These are phyloP conservation scores for Plasmodium malariae DNA, from an alignment of 169 alveolate genomes.

Conservation along the genomic window DNA sequence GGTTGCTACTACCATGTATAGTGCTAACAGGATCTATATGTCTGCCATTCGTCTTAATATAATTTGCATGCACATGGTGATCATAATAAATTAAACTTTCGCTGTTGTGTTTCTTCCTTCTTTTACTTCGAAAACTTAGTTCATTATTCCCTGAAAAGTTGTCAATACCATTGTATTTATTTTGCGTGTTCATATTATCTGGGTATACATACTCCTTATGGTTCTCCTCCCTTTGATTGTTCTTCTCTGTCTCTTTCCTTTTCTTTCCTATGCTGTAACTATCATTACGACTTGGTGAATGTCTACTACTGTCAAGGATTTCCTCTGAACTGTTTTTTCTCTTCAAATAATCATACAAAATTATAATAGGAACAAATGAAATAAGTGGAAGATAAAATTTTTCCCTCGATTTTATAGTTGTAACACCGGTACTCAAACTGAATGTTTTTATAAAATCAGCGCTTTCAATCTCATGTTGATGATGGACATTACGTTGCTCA, in stretches of 20 bases:
- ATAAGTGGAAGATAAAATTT: constrained; percentile 38
- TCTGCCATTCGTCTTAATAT: too few relatives aligned
- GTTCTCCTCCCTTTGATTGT: neutral
- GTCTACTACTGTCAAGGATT: neutral
- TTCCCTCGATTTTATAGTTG: constrained; percentile 10
- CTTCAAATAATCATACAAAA: constrained; percentile 26
- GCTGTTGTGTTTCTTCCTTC: neutral
- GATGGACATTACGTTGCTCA: neutral
- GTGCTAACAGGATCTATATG: too few relatives aligned
- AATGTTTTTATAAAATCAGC: neutral
- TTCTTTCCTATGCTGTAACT: too few relatives aligned
- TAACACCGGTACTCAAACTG: neutral
- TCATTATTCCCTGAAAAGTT: neutral
- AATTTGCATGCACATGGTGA: too few relatives aligned
- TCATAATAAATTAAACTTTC: constrained; percentile 22
- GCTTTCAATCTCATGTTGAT: neutral
- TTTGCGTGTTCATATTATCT: neutral
- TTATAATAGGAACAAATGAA: constrained; percentile 39
- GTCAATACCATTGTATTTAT: neutral
- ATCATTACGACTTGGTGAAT: too few relatives aligned
- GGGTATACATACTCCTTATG: too few relatives aligned
- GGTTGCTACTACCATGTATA: too few relatives aligned
- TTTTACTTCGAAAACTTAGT: neutral
- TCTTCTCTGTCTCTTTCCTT: neutral
- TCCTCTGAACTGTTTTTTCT: constrained; percentile 8